Evolutionary conservation across 305 asterid species (phyloP), one percentile per base, ranked within the genome.

Genomic region (Fraxinus angustifolia): DNA sequence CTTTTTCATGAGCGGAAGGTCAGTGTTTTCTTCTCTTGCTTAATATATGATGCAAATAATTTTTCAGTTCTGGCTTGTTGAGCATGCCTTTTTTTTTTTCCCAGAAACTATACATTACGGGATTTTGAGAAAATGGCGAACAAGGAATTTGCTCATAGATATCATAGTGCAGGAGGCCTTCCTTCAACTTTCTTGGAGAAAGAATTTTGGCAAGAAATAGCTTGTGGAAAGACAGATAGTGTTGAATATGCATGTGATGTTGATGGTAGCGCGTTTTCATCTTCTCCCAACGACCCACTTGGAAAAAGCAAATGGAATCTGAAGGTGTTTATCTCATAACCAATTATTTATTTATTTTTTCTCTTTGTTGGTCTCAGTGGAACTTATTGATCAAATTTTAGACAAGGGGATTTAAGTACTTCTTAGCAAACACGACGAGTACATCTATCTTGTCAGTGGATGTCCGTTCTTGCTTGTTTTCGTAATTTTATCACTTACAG

Each of bases 211-310:
- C 84, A 89, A 85, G 99, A 94, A 91, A 93, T 96, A 90, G 95
- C 97, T 83, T 88, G 90, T 86, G 98, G 99, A 84, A 93, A 90
- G 88, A 93, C 93, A 76, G 99, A 96, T 84, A 92, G 98, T 87
- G 99, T 96, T 78, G 99, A 96, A 90, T 96, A 96, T 88, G 99
- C 98, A 60, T 96, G 98, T 80, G 99, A 96, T 88, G 99, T 96
- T 77, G 99, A 96, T 87, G 99, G 99, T 81, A 94, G 98, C 88
- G 98, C 99, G 28, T 96, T 96, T 88, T 94, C 98, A 83, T 92
- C 97, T 78, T 94, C 93, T 89, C 87, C 93, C 31, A 82, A 77
- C 78, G 98, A 96, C 84, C 93, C 90, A 45, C 97, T 96, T 81
- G 99, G 97, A 81, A 90, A 85, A 86, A 94, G 97, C 92, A 88